Conservation (phyloP, 257 asterid species). For the Petunia axillaris region DNA sequence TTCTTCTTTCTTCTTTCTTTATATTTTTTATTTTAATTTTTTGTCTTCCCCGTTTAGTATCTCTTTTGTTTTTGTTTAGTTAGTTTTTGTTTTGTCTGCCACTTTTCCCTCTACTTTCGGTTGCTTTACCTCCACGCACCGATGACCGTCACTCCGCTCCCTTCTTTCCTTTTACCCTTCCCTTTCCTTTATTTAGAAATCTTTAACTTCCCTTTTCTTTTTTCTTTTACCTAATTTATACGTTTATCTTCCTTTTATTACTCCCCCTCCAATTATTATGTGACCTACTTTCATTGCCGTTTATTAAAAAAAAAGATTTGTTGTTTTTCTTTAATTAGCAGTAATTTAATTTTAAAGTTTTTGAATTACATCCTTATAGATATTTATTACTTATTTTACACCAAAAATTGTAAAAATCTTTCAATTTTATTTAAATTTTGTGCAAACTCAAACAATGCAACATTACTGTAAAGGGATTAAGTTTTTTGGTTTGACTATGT, state of each 20-base stretch:
- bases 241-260: background rate
- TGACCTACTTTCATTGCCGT: no score
- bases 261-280: background rate
- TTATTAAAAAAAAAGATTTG: no score
- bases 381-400: no score
- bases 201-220: background rate
- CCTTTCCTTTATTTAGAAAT: background rate
- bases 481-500: background rate
- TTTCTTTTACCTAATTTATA: conserved; percentile 9
- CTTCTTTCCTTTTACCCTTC: background rate
- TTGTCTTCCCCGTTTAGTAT: background rate
- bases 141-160: background rate
- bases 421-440: no score
- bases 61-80: conserved; percentile 9
- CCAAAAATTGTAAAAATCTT: no score
- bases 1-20: background rate
- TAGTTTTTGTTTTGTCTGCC: conserved; percentile 33
- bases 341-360: no score
- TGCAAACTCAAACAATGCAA: no score
- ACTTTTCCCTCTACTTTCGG: conserved; percentile 28
- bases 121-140: conserved; percentile 37
- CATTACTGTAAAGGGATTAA: background rate
- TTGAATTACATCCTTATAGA: no score
- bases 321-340: no score
- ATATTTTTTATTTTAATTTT: background rate